phyloP scores from a whole-genome alignment of 140 eudicot genomes.

The Ambrosia hybrid region DNA sequence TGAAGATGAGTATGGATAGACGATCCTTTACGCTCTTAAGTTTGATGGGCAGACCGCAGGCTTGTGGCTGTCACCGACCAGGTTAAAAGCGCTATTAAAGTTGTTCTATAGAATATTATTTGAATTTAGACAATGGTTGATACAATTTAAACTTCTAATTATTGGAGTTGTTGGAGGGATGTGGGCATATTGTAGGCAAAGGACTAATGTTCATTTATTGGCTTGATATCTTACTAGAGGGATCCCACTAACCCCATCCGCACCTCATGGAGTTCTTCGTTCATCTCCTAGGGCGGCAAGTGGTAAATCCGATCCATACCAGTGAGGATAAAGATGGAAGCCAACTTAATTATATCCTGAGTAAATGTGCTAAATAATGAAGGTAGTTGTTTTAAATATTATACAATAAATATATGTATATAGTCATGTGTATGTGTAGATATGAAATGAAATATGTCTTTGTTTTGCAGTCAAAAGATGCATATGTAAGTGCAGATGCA shows the following conservation, averaged over 20 bases:
- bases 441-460: no score
- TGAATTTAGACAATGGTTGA: not conserved
- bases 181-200: constrained; percentile 68
- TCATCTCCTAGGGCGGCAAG: constrained; percentile 14
- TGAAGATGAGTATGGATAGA: constrained; percentile 81
- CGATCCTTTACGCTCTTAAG: constrained; percentile 79
- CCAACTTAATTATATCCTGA: no score
- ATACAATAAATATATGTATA: no score
- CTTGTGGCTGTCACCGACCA: constrained; percentile 80
- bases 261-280: constrained; percentile 36
- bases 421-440: no score
- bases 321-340: no score
- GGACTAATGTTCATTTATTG: constrained; percentile 32
- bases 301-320: no score
- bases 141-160: constrained; percentile 36
- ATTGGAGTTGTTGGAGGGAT: constrained; percentile 80
- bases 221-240: constrained; percentile 77
- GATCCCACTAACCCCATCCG: constrained; percentile 77
- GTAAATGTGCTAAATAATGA: no score
- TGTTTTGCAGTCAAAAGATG: no score
- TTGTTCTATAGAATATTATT: no score
- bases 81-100: constrained; percentile 13
- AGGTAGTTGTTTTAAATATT: no score
- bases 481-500: no score
- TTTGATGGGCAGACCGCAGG: constrained; percentile 91